Percentiles rank a stretch among this genome's conserved stretches.
phyloP scores from a whole-genome alignment of 179 eudicot genomes.

The Drosera spatulata region DNA sequence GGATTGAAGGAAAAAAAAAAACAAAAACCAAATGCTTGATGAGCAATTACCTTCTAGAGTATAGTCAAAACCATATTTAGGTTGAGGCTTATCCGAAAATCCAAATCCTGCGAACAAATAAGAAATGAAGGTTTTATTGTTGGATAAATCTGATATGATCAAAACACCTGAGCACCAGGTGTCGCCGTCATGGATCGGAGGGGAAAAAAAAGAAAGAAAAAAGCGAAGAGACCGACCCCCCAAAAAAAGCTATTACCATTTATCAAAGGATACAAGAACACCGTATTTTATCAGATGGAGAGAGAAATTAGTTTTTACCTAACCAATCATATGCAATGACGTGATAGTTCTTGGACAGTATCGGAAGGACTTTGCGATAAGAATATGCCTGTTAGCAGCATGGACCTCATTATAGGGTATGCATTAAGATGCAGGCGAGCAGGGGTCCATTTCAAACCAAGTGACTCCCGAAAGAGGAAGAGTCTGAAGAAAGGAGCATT shows the following conservation, averaged over 20 bases:
- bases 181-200: too few relatives aligned
- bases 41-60: slow-evolving; percentile 64
- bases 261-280: too few relatives aligned
- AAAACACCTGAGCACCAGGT: too few relatives aligned
- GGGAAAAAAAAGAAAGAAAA: too few relatives aligned
- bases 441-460: not conserved
- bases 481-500: not conserved
- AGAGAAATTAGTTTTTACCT: slow-evolving; percentile 61
- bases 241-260: too few relatives aligned
- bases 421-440: slow-evolving; percentile 7
- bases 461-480: not conserved
- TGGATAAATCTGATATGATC: too few relatives aligned
- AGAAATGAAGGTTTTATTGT: too few relatives aligned
- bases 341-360: slow-evolving; percentile 72
- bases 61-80: slow-evolving; percentile 92
- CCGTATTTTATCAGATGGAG: too few relatives aligned
- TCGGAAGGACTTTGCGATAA: slow-evolving; percentile 78
- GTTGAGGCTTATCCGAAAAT: slow-evolving; percentile 94
- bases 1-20: too few relatives aligned
- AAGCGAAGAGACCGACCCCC: too few relatives aligned
- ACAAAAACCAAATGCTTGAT: not conserved
- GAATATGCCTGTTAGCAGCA: slow-evolving; percentile 81
- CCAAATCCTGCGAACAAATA: slow-evolving; percentile 69
- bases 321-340: slow-evolving; percentile 96
- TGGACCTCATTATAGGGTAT: slow-evolving; percentile 11